phyloP scores from a whole-genome alignment of 2,329 filamentous ascomycete species.

The Immersiporthe knoxdaviesiana region DNA sequence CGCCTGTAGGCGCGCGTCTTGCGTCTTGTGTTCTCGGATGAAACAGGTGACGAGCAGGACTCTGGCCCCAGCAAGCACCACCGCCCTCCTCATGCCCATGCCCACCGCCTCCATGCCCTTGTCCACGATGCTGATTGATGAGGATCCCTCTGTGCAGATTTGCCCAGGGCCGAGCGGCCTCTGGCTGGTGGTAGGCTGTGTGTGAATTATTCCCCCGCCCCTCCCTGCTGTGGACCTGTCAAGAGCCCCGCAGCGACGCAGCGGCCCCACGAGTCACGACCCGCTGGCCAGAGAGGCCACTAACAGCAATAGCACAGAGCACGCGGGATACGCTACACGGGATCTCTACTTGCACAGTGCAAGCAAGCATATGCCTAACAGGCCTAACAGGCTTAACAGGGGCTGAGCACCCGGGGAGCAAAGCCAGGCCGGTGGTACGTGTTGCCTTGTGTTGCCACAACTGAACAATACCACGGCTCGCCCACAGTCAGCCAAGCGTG shows the following conservation, averaged over 20 bases:
- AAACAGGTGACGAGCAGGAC: conserved; percentile 9
- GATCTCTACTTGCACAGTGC: not conserved
- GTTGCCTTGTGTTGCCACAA: not conserved
- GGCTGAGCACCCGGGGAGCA: not conserved
- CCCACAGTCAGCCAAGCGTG: not conserved
- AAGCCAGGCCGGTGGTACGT: not conserved
- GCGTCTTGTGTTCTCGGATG: not conserved
- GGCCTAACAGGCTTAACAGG: not conserved
- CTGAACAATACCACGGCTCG: not conserved
- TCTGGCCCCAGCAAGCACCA: not conserved
- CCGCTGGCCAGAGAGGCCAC: not conserved
- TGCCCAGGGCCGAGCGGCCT: conserved; percentile 1
- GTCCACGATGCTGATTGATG: not conserved
- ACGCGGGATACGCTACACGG: not conserved
- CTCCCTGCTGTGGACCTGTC: not conserved
- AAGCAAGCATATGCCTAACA: not conserved
- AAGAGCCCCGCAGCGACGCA: not conserved
- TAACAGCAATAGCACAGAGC: not conserved
- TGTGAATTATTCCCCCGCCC: not conserved
- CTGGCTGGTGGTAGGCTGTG: conserved; percentile 18
- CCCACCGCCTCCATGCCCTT: not conserved
- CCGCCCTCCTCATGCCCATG: not conserved
- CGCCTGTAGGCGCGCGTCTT: not conserved
- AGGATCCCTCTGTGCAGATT: not conserved
- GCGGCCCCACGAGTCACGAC: not conserved